Percentiles rank a stretch among this genome's conserved stretches.
Conservation (phyloP, 805 yeast genomes). For the Cyberlindnera sargentensis region DNA sequence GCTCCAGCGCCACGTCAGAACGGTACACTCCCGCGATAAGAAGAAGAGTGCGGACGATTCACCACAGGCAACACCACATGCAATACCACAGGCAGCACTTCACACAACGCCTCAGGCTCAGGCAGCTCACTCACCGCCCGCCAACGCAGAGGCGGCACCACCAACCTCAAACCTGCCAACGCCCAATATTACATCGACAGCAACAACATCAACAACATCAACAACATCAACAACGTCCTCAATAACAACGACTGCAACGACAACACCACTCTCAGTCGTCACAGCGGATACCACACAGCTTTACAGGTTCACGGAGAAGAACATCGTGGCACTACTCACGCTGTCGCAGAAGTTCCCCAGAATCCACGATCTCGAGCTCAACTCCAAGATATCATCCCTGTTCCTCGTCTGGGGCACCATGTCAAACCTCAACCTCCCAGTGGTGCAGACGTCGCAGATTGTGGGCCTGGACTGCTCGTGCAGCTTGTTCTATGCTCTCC, state of each 20-base stretch:
- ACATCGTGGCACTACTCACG: slow-evolving; percentile 27
- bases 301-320: slow-evolving; percentile 21
- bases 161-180: too few relatives aligned
- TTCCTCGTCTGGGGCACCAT: slow-evolving; percentile 21
- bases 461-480: slow-evolving; percentile 24
- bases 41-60: not conserved
- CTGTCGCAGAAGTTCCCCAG: slow-evolving; percentile 23
- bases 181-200: not conserved
- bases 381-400: slow-evolving; percentile 15
- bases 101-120: too few relatives aligned
- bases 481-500: slow-evolving; percentile 35
- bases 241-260: not conserved
- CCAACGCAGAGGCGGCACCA: not conserved
- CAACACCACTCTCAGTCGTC: not conserved
- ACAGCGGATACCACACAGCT: slow-evolving; percentile 1
- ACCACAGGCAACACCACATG: too few relatives aligned
- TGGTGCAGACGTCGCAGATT: slow-evolving; percentile 15
- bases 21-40: slow-evolving; percentile 48
- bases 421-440: slow-evolving; percentile 25
- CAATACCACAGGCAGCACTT: too few relatives aligned
- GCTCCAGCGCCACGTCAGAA: slow-evolving; percentile 68
- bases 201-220: not conserved
- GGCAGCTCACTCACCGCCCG: not conserved
- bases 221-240: not conserved
- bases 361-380: slow-evolving; percentile 7